Percentiles rank a stretch among this genome's conserved stretches.
Conservation (phyloP, 495 filamentous ascomycete species). For the Talaromyces stipitatus region DNA sequence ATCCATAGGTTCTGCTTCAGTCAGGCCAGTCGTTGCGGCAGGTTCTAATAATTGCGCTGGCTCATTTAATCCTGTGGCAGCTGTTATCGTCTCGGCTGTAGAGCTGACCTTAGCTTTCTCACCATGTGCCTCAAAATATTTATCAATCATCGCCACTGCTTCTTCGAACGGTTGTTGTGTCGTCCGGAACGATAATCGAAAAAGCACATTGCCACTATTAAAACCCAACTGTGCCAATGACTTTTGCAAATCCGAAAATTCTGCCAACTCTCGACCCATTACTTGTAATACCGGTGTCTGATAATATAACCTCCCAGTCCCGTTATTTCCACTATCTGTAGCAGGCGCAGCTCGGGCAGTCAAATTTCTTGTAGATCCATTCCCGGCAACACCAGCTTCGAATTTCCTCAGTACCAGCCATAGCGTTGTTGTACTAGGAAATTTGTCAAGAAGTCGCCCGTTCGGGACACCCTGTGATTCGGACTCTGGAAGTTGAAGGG, state of each 20-base stretch:
- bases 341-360: conserved; percentile 68
- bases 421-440: conserved; percentile 73
- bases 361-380: conserved; percentile 55
- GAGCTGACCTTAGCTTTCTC: conserved; percentile 15
- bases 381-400: conserved; percentile 57
- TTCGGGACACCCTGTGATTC: conserved; percentile 50
- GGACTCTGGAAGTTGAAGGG: conserved; percentile 66
- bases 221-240: conserved; percentile 80
- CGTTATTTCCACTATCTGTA: conserved; percentile 39
- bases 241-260: conserved; percentile 77
- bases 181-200: conserved; percentile 65
- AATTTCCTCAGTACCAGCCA: conserved; percentile 88
- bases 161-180: conserved; percentile 76
- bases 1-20: conserved; percentile 6
- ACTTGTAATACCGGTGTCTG: conserved; percentile 79
- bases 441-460: conserved; percentile 68
- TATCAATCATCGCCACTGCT: conserved; percentile 71
- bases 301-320: conserved; percentile 74
- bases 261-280: conserved; percentile 67
- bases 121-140: conserved; percentile 52
- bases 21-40: conserved; percentile 13
- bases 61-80: neutral
- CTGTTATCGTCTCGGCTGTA: neutral
- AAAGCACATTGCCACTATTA: conserved; percentile 70
- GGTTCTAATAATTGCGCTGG: conserved; percentile 8